Base-by-base conservation (phyloP, 2,329 filamentous ascomycete genomes). In the Teratosphaeria pseudoeucalypti region DNA sequence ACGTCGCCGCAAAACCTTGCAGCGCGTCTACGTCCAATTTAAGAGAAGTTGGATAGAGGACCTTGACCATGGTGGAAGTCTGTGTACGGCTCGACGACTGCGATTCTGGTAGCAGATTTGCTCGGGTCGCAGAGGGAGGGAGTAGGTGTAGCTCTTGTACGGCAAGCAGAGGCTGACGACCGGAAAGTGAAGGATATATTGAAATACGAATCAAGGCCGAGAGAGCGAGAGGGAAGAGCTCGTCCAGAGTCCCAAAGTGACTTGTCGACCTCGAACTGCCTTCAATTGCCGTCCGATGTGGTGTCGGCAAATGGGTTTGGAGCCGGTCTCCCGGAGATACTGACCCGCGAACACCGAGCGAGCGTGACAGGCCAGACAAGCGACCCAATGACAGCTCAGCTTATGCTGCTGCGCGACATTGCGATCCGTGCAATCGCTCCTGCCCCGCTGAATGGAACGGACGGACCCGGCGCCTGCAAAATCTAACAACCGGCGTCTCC, bases 11-110 rank as follows among this genome's bases (percentile, higher is more conserved):
- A 76, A 84, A 86, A 67, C 83, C 84, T 65, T 85, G 73, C 61
- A 86, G 77, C 68, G 74, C 76, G 62, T 77, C 63, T 61, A 79
- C 67, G 74, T 86, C 78, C 70, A 86, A 78, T 57, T 75, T 75
- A 62, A 86, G 77, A 2, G 83, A 85, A 58, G 82, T 86, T 56
- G 84, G 84, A 75, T 86, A 86, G 64, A 86, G 82, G 64, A 87
- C 81, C 76, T 87, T 87, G 82, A 83, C 83, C 57, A 32, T 54
- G 6, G 52, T 54, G 23, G 9, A 19, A 23, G 43, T 6, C 43
- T 49, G 7, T n/a, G 37, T 16, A 43, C 6, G 16, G 12, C 16
- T 39, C 37, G 37, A 49, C 19, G 10, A n/a, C 9, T n/a, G n/a
- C 43, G 43, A 1, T 7, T n/a, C n/a, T 23, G 6, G 19, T 49